Evolutionary conservation across 768 basidiomycete genomes (phyloP).

Genomic region (Lyophyllum decastes): DNA sequence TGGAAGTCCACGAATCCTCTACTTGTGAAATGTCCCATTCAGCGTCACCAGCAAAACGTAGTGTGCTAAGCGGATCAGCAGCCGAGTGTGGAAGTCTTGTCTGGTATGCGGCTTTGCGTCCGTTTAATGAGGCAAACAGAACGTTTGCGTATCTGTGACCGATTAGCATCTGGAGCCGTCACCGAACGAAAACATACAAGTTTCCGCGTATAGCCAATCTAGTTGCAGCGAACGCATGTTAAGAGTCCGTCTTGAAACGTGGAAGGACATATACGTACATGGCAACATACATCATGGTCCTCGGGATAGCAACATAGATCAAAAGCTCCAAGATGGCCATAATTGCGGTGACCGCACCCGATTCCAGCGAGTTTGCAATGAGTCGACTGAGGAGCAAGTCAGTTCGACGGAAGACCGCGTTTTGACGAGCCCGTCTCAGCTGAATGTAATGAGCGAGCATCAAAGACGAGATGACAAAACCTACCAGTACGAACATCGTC

Average conservation of each 20-base stretch:
- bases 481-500: too few species aligned
- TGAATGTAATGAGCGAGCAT: background rate
- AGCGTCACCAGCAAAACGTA: too few species aligned
- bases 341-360: background rate
- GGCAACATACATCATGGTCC: background rate
- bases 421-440: background rate
- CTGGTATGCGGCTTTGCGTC: background rate
- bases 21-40: too few species aligned
- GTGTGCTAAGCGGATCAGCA: too few species aligned
- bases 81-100: background rate
- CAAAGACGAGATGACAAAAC: too few species aligned
- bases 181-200: background rate
- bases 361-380: conserved; percentile 3
- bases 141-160: background rate
- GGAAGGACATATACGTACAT: too few species aligned
- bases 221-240: too few species aligned
- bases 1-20: too few species aligned
- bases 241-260: too few species aligned
- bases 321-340: conserved; percentile 3
- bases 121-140: conserved; percentile 1
- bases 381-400: conserved; percentile 1
- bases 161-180: background rate
- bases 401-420: background rate
- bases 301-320: background rate
- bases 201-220: too few species aligned